Evolutionary conservation across 331 rosid species (phyloP).

Genomic region (Acacia concinna): DNA sequence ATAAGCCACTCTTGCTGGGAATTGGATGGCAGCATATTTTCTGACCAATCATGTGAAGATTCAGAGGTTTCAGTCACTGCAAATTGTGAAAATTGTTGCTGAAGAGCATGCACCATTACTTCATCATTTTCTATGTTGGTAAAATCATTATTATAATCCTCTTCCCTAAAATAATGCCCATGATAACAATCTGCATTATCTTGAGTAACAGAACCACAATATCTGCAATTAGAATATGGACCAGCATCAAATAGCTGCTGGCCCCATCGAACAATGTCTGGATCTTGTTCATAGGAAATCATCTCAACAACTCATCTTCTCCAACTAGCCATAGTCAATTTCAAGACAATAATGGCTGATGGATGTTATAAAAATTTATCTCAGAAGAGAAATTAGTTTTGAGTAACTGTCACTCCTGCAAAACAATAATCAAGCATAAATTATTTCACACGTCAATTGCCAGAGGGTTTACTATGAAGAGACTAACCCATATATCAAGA

Average conservation of each 20-base stretch:
- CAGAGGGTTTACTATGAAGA: not conserved
- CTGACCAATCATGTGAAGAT: slow-evolving; percentile 32
- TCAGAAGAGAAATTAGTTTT: not conserved
- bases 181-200: slow-evolving; percentile 36
- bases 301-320: slow-evolving; percentile 27
- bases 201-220: slow-evolving; percentile 34
- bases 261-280: slow-evolving; percentile 63
- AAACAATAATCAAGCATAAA: slow-evolving; percentile 19
- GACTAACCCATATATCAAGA: not conserved
- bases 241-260: slow-evolving; percentile 52
- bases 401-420: slow-evolving; percentile 5
- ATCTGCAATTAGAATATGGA: slow-evolving; percentile 45
- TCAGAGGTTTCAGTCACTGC: slow-evolving; percentile 38
- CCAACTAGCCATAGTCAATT: not conserved
- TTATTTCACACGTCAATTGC: not conserved
- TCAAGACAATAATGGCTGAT: not conserved
- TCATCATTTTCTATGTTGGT: slow-evolving; percentile 42
- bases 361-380: not conserved
- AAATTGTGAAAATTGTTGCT: slow-evolving; percentile 47
- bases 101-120: slow-evolving; percentile 48
- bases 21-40: slow-evolving; percentile 34
- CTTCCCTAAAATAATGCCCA: slow-evolving; percentile 42
- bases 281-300: slow-evolving; percentile 60
- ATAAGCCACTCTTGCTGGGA: slow-evolving; percentile 47
- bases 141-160: slow-evolving; percentile 41